These are phyloP conservation scores for Chenopodium suecicum DNA, from an alignment of 148 eudicot species.

Conservation along the genomic window DNA sequence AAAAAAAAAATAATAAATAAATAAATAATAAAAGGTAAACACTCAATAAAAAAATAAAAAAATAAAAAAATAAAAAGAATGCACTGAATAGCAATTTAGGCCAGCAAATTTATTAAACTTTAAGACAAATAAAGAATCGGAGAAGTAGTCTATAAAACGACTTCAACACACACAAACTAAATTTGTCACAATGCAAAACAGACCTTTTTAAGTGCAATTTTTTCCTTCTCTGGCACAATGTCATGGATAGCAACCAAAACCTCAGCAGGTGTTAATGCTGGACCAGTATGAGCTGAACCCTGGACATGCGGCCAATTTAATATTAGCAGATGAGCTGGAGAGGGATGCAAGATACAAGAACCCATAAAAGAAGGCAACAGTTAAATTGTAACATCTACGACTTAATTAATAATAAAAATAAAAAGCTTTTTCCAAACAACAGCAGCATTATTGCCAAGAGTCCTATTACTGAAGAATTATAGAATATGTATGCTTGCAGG, in stretches of 20 bases:
- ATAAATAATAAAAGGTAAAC: not conserved
- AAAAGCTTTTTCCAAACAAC: not conserved
- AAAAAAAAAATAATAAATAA: not conserved
- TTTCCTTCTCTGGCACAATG: constrained; percentile 86
- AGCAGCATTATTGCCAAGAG: not conserved
- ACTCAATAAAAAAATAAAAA: too few species aligned
- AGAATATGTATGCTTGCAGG: not conserved
- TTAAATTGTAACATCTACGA: not conserved
- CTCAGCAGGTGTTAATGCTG: constrained; percentile 97
- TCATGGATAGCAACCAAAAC: constrained; percentile 97
- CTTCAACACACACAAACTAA: not conserved
- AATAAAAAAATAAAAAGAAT: too few species aligned
- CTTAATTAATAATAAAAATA: not conserved
- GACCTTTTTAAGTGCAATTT: constrained; percentile 88
- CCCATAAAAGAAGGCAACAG: not conserved
- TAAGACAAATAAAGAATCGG: not conserved
- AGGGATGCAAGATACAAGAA: not conserved
- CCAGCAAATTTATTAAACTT: not conserved
- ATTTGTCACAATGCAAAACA: constrained; percentile 3
- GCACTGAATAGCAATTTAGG: not conserved
- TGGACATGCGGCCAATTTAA: constrained; percentile 26
- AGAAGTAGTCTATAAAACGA: not conserved
- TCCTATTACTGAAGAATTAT: not conserved
- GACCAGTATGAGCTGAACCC: constrained; percentile 97
- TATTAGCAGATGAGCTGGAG: not conserved